These are phyloP conservation scores for Naganishia liquefaciens DNA, from an alignment of 1,284 basidiomycete genomes.

Conservation along the genomic window DNA sequence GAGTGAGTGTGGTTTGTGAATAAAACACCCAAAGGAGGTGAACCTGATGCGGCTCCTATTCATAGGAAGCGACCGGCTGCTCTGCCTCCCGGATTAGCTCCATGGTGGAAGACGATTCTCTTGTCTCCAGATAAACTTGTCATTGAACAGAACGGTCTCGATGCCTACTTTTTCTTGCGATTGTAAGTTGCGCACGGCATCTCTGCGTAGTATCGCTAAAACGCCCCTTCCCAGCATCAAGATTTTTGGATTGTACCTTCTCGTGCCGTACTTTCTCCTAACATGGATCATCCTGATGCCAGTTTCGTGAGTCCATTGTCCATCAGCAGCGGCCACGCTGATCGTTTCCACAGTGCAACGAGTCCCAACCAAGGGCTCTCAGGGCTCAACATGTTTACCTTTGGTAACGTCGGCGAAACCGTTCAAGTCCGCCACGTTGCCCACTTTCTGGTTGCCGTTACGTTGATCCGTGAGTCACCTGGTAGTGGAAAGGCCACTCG, in stretches of 20 bases:
- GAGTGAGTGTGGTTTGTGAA: too few species aligned
- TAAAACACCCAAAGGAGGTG: not conserved
- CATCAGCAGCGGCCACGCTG: not conserved
- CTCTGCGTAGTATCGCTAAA: not conserved
- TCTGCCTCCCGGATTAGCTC: constrained; percentile 39
- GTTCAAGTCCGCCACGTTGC: constrained; percentile 68
- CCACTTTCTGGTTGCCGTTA: constrained; percentile 69
- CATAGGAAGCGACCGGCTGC: constrained; percentile 41
- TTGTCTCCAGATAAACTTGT: constrained; percentile 44
- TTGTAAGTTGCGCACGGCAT: constrained; percentile 52
- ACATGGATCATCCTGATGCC: constrained; percentile 57
- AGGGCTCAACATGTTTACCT: constrained; percentile 74
- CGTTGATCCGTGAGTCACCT: constrained; percentile 68
- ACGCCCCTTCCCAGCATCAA: constrained; percentile 41
- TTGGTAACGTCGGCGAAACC: constrained; percentile 69
- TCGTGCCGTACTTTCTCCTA: constrained; percentile 71
- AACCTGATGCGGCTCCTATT: not conserved
- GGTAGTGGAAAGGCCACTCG: constrained; percentile 1
- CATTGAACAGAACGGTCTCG: constrained; percentile 73
- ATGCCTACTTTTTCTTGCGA: constrained; percentile 91
- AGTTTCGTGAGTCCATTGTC: constrained; percentile 41
- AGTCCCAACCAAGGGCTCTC: constrained; percentile 56
- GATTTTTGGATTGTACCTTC: constrained; percentile 61
- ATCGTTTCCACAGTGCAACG: constrained; percentile 50
- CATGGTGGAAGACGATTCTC: constrained; percentile 48